A percentile compares a stretch with the other conserved stretches of the same genome.
Evolutionary conservation across 192 early-diverging fungal species (phyloP).

Genomic region (Umbelopsis ramanniana): DNA sequence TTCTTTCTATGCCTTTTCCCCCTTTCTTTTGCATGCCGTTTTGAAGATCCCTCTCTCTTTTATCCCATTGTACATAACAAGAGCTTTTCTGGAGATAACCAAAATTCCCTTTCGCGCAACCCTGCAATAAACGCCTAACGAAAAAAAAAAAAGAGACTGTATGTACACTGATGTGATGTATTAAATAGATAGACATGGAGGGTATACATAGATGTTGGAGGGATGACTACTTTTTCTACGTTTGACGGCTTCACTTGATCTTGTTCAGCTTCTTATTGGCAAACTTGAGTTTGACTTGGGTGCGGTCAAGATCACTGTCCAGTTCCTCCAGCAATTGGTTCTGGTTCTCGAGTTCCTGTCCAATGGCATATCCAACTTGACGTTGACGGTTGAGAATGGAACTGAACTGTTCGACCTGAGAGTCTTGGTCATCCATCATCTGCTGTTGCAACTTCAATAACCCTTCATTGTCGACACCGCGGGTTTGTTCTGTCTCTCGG

Average conservation of each 20-base stretch:
- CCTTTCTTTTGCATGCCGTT: not conserved
- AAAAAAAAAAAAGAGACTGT: not conserved
- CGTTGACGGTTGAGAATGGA: conserved; percentile 80
- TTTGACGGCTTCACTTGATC: conserved; percentile 48
- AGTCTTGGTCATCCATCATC: conserved; percentile 85
- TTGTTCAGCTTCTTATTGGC: conserved; percentile 82
- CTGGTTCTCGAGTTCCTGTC: conserved; percentile 89
- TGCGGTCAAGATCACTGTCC: conserved; percentile 78
- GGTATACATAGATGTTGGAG: no score
- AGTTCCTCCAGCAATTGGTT: conserved; percentile 88
- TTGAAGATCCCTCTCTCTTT: not conserved
- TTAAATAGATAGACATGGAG: no score
- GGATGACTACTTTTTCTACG: no score
- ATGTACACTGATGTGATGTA: not conserved
- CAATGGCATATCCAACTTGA: conserved; percentile 86
- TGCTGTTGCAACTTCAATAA: conserved; percentile 78
- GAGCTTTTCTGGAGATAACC: not conserved
- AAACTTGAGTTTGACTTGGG: conserved; percentile 71
- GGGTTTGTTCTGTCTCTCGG: conserved; percentile 80
- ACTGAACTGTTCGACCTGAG: conserved; percentile 73
- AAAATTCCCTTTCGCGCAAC: not conserved
- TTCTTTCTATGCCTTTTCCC: not conserved
- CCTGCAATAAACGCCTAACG: no score
- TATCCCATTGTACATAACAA: conserved; percentile 2
- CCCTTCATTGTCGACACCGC: conserved; percentile 74